Evolutionary conservation across 495 filamentous ascomycete species (phyloP).

Genomic region (Physcia stellaris): DNA sequence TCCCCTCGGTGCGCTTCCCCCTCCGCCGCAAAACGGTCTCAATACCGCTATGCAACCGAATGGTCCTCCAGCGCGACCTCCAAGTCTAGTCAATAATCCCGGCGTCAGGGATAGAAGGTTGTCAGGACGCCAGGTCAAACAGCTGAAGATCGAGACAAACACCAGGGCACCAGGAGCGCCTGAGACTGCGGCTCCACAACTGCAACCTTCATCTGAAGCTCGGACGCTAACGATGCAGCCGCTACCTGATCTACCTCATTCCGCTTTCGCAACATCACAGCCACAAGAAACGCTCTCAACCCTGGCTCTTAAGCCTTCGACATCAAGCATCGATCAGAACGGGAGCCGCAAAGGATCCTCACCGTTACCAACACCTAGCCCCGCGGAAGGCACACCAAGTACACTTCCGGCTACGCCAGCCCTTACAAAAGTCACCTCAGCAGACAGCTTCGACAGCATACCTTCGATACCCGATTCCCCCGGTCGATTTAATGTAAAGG

Average conservation of each 20-base stretch:
- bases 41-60: conserved; percentile 15
- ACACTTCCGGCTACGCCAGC: conserved; percentile 16
- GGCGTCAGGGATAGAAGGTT: conserved; percentile 68
- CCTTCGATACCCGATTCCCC: conserved; percentile 30
- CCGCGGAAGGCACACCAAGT: conserved; percentile 10
- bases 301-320: conserved; percentile 3
- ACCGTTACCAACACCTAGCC: conserved; percentile 10
- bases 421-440: conserved; percentile 27
- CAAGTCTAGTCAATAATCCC: conserved; percentile 29
- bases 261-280: conserved; percentile 16
- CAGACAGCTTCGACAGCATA: conserved; percentile 27
- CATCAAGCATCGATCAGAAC: conserved; percentile 4
- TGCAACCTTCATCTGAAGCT: conserved; percentile 16
- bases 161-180: conserved; percentile 25
- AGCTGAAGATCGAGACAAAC: conserved; percentile 81
- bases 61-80: conserved; percentile 15
- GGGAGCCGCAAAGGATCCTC: conserved; percentile 16
- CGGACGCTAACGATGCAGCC: conserved; percentile 19
- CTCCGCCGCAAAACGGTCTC: conserved; percentile 20
- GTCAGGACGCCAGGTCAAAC: conserved; percentile 63
- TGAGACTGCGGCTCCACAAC: conserved; percentile 14
- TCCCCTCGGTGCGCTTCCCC: conserved; percentile 19
- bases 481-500: conserved; percentile 33
- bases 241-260: conserved; percentile 10
- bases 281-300: conserved; percentile 8